These are phyloP conservation scores for Sphaerostilbella broomeana DNA, from an alignment of 2,329 filamentous ascomycete species.

Conservation along the genomic window DNA sequence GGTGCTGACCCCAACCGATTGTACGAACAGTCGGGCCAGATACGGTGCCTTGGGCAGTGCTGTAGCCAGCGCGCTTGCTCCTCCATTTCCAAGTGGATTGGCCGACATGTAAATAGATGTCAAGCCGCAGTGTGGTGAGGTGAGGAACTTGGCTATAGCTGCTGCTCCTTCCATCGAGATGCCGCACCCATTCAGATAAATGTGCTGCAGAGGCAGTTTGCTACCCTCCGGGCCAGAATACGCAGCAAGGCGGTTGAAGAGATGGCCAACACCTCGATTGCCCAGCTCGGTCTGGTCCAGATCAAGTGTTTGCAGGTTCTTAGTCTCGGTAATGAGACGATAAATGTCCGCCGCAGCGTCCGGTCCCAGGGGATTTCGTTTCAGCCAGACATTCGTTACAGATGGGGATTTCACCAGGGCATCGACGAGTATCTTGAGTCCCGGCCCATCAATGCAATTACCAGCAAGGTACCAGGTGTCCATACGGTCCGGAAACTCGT, in stretches of 20 bases:
- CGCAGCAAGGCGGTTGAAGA: slow-evolving; percentile 34
- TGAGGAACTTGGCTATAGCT: slow-evolving; percentile 28
- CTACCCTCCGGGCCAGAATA: slow-evolving; percentile 23
- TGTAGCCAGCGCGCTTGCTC: slow-evolving; percentile 24
- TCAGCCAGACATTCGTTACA: slow-evolving; percentile 47
- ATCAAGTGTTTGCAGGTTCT: slow-evolving; percentile 42
- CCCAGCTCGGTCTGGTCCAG: slow-evolving; percentile 48
- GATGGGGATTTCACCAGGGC: slow-evolving; percentile 36
- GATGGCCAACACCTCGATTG: slow-evolving; percentile 36
- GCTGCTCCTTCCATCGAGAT: slow-evolving; percentile 24
- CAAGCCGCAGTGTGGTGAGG: slow-evolving; percentile 26
- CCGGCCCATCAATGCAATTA: slow-evolving; percentile 42
- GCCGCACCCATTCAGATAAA: slow-evolving; percentile 33
- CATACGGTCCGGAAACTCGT: slow-evolving; percentile 39
- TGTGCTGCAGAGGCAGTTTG: slow-evolving; percentile 27
- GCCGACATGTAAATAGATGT: slow-evolving; percentile 32
- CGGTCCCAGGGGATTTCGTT: slow-evolving; percentile 44
- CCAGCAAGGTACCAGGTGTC: slow-evolving; percentile 51
- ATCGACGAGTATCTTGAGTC: slow-evolving; percentile 37
- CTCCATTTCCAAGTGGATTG: slow-evolving; percentile 32
- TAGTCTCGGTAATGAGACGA: slow-evolving; percentile 36
- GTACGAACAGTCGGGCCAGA: slow-evolving; percentile 32
- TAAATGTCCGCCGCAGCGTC: slow-evolving; percentile 34
- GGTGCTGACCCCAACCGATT: slow-evolving; percentile 38
- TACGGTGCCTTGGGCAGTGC: slow-evolving; percentile 27